Conservation (phyloP, 2,329 filamentous ascomycete species). For the Cucurbitaria berberidis region DNA sequence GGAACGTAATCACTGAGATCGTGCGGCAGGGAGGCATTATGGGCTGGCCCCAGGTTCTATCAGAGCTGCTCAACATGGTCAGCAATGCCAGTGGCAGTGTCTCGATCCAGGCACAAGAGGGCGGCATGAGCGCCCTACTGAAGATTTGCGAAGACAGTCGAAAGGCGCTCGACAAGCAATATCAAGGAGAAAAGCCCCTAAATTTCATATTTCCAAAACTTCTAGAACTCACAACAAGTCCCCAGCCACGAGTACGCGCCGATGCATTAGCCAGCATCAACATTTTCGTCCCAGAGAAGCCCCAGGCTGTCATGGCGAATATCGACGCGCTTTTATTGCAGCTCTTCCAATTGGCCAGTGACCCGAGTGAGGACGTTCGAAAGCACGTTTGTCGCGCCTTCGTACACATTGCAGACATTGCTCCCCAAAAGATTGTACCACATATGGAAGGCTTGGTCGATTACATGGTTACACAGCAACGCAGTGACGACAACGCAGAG, state of each 20-base stretch:
- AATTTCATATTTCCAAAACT: conserved; percentile 89
- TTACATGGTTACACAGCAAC: conserved; percentile 90
- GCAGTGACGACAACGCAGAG: conserved; percentile 80
- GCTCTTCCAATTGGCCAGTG: conserved; percentile 80
- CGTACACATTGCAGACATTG: conserved; percentile 87
- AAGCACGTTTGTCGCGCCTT: conserved; percentile 93
- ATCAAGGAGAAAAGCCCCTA: conserved; percentile 85
- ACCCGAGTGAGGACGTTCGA: conserved; percentile 80
- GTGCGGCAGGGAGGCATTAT: conserved; percentile 83
- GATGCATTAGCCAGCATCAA: conserved; percentile 86
- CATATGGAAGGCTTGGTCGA: conserved; percentile 88
- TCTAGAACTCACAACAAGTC: conserved; percentile 81
- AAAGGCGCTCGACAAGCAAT: conserved; percentile 82
- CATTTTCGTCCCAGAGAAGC: conserved; percentile 85
- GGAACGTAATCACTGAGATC: conserved; percentile 92
- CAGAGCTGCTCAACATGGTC: conserved; percentile 80
- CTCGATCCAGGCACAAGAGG: conserved; percentile 79
- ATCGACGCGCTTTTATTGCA: conserved; percentile 82
- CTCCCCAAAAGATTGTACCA: conserved; percentile 87
- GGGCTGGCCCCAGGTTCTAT: conserved; percentile 88
- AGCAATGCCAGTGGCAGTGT: conserved; percentile 73
- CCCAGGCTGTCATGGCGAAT: conserved; percentile 78
- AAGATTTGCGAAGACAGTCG: conserved; percentile 98
- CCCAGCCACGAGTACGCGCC: conserved; percentile 76
- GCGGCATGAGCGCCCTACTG: conserved; percentile 87